These are phyloP conservation scores for Kodamaea fungicola DNA, from an alignment of 1,139 yeast species.

Conservation along the genomic window DNA sequence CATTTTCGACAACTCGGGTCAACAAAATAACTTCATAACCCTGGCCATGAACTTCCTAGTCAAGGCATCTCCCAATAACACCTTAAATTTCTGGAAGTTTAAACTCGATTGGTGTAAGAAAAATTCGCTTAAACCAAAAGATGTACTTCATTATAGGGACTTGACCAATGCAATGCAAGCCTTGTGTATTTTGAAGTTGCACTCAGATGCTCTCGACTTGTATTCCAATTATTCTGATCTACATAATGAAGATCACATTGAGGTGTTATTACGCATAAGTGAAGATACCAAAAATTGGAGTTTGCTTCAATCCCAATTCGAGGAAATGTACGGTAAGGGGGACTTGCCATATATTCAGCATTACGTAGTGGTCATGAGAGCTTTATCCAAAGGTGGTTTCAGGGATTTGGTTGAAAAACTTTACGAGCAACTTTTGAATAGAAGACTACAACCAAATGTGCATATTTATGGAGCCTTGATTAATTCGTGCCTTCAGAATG, in stretches of 20 bases:
- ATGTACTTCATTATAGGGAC: constrained; percentile 10
- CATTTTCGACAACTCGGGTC: constrained; percentile 2
- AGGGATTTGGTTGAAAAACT: constrained; percentile 50
- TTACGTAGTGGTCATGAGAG: constrained; percentile 62
- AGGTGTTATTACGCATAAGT: constrained; percentile 44
- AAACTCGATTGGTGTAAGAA: constrained; percentile 15
- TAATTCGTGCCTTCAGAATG: constrained; percentile 39
- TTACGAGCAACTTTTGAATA: constrained; percentile 42
- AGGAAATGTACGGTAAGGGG: constrained; percentile 55
- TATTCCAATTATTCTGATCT: constrained; percentile 23
- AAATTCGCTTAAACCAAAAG: constrained; percentile 1
- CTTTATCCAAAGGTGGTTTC: constrained; percentile 59
- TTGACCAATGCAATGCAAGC: constrained; percentile 31
- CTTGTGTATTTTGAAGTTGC: constrained; percentile 19
- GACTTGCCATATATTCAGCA: constrained; percentile 55
- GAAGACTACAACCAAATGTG: constrained; percentile 49
- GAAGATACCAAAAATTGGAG: constrained; percentile 57
- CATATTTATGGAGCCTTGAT: constrained; percentile 49
- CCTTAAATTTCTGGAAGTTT: constrained; percentile 24
- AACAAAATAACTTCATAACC: constrained; percentile 20
- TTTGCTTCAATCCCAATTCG: constrained; percentile 59
- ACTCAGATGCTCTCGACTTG: constrained; percentile 22
- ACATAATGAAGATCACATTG: constrained; percentile 40
- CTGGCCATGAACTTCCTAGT: constrained; percentile 19
- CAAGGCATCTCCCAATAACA: constrained; percentile 17